Conservation (phyloP, 2,329 filamentous ascomycete genomes). For the Monosporascus ibericus region DNA sequence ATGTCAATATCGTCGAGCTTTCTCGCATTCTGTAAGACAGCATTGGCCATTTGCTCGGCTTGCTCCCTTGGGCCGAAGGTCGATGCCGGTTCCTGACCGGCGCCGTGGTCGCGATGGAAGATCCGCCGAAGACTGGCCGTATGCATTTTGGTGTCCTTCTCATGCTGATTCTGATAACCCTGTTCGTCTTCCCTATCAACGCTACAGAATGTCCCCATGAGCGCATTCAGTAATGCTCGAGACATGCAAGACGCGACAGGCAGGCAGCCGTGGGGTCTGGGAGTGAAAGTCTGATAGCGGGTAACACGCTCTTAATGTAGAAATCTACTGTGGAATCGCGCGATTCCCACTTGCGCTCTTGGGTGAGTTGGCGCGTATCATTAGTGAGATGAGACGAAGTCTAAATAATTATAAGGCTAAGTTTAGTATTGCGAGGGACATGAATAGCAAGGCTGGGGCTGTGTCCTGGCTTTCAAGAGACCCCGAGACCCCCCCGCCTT, state of each 20-base stretch:
- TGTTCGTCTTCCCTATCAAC: slow-evolving; percentile 17
- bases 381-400: background rate
- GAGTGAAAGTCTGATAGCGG: background rate
- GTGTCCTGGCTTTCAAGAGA: background rate
- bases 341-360: background rate
- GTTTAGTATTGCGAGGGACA: background rate
- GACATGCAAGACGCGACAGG: background rate
- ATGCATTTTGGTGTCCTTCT: slow-evolving; percentile 11
- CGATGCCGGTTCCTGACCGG: slow-evolving; percentile 3
- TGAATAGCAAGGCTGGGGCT: background rate
- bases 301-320: background rate
- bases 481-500: too few relatives aligned
- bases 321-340: background rate
- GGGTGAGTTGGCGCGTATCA: background rate
- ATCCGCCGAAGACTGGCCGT: slow-evolving; percentile 4
- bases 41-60: slow-evolving; percentile 7
- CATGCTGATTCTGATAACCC: slow-evolving; percentile 10
- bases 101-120: slow-evolving; percentile 5
- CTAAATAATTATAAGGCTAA: background rate
- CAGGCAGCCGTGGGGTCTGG: background rate
- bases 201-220: slow-evolving; percentile 20
- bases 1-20: slow-evolving; percentile 11
- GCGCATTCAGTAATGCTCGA: slow-evolving; percentile 8
- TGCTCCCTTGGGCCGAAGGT: background rate
- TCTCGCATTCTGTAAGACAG: slow-evolving; percentile 1